Conservation (phyloP, 1,139 yeast genomes). For the Yamadazyma jaroonii region DNA sequence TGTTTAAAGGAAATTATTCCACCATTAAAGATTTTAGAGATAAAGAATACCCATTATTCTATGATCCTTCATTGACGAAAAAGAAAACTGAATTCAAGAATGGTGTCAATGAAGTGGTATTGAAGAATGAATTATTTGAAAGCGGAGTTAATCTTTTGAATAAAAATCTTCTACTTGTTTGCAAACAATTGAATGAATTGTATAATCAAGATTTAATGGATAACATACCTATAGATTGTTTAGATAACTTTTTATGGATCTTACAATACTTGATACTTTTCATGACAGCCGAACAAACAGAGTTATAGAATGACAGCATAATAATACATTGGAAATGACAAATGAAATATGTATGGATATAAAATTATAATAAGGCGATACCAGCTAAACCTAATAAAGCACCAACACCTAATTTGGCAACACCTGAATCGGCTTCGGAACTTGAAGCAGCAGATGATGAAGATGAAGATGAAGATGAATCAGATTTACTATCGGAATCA, state of each 20-base stretch:
- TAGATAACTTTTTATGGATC: constrained; percentile 44
- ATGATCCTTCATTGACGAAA: constrained; percentile 23
- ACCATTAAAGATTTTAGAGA: constrained; percentile 26
- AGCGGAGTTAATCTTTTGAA: constrained; percentile 32
- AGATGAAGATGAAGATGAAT: constrained; percentile 8
- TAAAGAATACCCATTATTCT: constrained; percentile 21
- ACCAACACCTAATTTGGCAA: constrained; percentile 23
- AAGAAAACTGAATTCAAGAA: constrained; percentile 10
- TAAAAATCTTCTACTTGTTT: constrained; percentile 28
- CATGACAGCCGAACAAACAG: constrained; percentile 24
- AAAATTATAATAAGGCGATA: constrained; percentile 29
- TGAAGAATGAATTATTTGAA: constrained; percentile 32
- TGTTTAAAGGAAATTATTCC: constrained; percentile 21
- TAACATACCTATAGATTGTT: constrained; percentile 37
- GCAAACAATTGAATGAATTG: constrained; percentile 21
- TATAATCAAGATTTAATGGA: constrained; percentile 13
- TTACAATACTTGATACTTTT: constrained; percentile 36
- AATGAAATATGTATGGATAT: too few species aligned
- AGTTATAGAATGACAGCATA: too few species aligned
- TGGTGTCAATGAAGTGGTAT: constrained; percentile 9
- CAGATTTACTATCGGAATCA: constrained; percentile 8
- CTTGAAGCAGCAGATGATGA: constrained; percentile 10
- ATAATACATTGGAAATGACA: too few species aligned
- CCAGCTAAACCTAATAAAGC: constrained; percentile 36
- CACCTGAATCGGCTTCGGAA: constrained; percentile 10